Conservation (phyloP, 345 rosid genomes). For the Eucalyptus lansdowneana region DNA sequence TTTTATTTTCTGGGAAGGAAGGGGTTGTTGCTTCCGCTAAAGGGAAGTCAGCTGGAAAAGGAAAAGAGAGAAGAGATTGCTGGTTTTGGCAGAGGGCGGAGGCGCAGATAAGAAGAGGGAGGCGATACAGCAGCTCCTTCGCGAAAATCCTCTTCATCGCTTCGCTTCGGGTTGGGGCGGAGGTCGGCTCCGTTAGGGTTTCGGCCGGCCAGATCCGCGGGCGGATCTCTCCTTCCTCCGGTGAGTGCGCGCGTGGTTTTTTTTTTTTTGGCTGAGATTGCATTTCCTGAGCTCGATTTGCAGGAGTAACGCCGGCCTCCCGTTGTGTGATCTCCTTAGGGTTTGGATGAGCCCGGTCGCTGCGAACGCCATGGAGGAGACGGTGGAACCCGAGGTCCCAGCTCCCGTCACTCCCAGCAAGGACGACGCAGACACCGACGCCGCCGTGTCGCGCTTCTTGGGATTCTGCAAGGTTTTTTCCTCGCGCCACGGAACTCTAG, state of each 20-base stretch:
- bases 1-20: no score
- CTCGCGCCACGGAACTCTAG: not conserved
- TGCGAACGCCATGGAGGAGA: slow-evolving; percentile 6
- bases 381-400: not conserved
- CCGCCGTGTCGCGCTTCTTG: slow-evolving; percentile 20
- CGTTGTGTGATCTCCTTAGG: not conserved
- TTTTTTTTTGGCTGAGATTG: not conserved
- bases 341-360: slow-evolving; percentile 1
- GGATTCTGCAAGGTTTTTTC: slow-evolving; percentile 34
- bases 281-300: not conserved
- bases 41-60: slow-evolving; percentile 1
- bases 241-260: not conserved
- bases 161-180: not conserved
- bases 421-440: slow-evolving; percentile 6
- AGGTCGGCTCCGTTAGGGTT: not conserved
- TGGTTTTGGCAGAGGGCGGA: not conserved
- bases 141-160: not conserved
- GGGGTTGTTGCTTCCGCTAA: not conserved
- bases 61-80: not conserved
- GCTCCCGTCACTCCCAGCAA: not conserved
- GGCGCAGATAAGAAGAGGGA: not conserved
- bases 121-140: not conserved
- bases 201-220: not conserved
- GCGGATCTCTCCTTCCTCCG: not conserved
- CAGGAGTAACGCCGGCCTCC: not conserved